These are phyloP conservation scores for Clitoria ternatea DNA, from an alignment of 306 rosid species.

Conservation along the genomic window DNA sequence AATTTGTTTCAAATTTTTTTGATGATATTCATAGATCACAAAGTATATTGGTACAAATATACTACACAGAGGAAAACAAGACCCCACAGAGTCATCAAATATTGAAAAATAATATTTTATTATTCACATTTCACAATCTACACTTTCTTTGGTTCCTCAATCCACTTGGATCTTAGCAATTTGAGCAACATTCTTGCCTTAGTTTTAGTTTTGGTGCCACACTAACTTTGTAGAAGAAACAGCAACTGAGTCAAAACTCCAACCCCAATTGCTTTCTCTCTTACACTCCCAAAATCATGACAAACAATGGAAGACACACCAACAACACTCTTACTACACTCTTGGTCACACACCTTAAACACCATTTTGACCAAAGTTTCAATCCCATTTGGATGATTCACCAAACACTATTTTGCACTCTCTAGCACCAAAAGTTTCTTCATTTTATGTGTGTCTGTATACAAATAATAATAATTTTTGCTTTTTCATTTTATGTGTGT, in stretches of 20 bases:
- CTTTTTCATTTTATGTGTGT: too few species aligned
- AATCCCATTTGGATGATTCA: slow-evolving; percentile 41
- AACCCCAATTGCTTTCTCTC: slow-evolving; percentile 67
- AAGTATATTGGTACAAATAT: slow-evolving; percentile 6
- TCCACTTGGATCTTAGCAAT: slow-evolving; percentile 70
- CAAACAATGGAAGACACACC: slow-evolving; percentile 53
- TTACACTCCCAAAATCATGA: slow-evolving; percentile 46
- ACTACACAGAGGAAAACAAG: background rate
- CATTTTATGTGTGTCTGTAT: too few species aligned
- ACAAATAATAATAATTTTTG: too few species aligned
- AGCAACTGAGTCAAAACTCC: slow-evolving; percentile 79
- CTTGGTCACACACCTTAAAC: slow-evolving; percentile 63
- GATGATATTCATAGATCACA: slow-evolving; percentile 1
- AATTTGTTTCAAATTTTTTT: slow-evolving; percentile 2
- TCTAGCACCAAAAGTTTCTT: slow-evolving; percentile 56
- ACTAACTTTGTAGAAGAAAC: slow-evolving; percentile 82
- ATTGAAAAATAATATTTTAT: background rate
- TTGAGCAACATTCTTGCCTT: slow-evolving; percentile 86
- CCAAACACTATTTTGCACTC: slow-evolving; percentile 55
- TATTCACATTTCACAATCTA: slow-evolving; percentile 36
- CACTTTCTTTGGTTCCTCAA: slow-evolving; percentile 39
- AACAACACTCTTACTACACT: slow-evolving; percentile 71
- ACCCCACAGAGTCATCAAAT: slow-evolving; percentile 16
- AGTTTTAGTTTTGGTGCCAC: slow-evolving; percentile 56
- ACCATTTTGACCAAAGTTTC: slow-evolving; percentile 62